Base-by-base conservation (phyloP, 106 monocot species). In the Dactylorhiza incarnata region DNA sequence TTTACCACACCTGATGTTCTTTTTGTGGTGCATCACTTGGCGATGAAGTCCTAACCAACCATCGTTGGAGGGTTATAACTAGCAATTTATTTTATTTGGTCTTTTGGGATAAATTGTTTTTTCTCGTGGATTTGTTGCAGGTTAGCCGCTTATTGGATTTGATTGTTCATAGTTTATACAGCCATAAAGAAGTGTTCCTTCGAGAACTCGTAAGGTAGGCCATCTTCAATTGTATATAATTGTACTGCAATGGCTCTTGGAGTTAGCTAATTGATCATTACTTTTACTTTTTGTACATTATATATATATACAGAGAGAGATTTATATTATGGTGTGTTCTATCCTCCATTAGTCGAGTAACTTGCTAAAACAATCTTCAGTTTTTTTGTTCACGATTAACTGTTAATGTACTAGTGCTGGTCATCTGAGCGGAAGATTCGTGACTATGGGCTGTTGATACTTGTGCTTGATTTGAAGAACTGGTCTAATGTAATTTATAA, bases 121-220 rank as follows among this genome's bases (percentile, higher is more conserved):
- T 29, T 19, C 49, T 9, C 29, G 71, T 7, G 1, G 29, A n/a
- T 81, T 20, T 50, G 44, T 49, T 85, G 68, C 87, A 96, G 95
- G 95, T 96, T 68, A 96, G 90, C 75, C 90, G 95, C 62, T 77
- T 96, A 45, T 48, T 96, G 82, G 90, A 96, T 80, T 85, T 96
- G 75, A 96, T 96, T 73, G 95, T 96, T 51, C 95, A 96, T 81
- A 96, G 95, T 75, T 75, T 96, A 69, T 96, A 96, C 75, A 96
- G 95, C 74, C 93, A 96, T 82, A 96, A 96, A 82, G 95, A 96
- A 78, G 95, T 96, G 20, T 96, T 96, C 77, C 85, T 96, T 23
- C 81, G 95, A 20, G 95, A 96, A 78, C 93, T 96, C 68, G 92
- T 96, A 17, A 96, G 95, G 95, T 93, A 71, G 4, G 86, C 29